Conservation (phyloP, 2,329 filamentous ascomycete genomes). For the Cryphonectria carpinicola region DNA sequence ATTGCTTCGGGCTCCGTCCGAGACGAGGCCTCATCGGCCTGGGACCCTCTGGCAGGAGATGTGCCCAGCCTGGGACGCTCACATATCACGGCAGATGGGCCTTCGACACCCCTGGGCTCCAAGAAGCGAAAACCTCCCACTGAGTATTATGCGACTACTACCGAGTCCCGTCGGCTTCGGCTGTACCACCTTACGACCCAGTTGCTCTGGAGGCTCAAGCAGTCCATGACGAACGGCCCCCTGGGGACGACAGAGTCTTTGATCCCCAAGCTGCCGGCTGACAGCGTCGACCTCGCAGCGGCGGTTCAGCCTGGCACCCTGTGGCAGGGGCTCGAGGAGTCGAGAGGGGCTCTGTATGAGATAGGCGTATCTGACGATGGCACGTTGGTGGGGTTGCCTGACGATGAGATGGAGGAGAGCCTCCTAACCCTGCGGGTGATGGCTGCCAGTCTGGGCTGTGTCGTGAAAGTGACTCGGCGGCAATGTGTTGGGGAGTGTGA, state of each 20-base stretch:
- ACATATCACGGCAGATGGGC: conserved; percentile 26
- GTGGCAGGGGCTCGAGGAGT: conserved; percentile 85
- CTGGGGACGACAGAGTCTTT: conserved; percentile 58
- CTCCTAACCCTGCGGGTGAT: conserved; percentile 83
- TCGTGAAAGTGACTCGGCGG: conserved; percentile 78
- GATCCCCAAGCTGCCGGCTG: conserved; percentile 74
- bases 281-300: conserved; percentile 50
- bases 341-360: conserved; percentile 90
- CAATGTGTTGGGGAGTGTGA: conserved; percentile 86
- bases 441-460: conserved; percentile 89
- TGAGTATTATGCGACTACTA: conserved; percentile 40
- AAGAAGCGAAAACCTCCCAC: conserved; percentile 14
- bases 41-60: conserved; percentile 18
- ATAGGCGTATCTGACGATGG: conserved; percentile 97
- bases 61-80: conserved; percentile 30
- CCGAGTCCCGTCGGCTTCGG: conserved; percentile 77
- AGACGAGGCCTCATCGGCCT: conserved; percentile 3
- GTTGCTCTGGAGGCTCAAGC: conserved; percentile 90
- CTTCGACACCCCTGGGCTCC: conserved; percentile 37
- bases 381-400: conserved; percentile 82
- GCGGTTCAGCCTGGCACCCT: conserved; percentile 59
- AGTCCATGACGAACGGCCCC: conserved; percentile 75
- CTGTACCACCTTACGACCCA: conserved; percentile 94
- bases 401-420: conserved; percentile 92
- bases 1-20: conserved; percentile 17